These are phyloP conservation scores for Pichia insulana DNA, from an alignment of 805 yeast species.

Conservation along the genomic window DNA sequence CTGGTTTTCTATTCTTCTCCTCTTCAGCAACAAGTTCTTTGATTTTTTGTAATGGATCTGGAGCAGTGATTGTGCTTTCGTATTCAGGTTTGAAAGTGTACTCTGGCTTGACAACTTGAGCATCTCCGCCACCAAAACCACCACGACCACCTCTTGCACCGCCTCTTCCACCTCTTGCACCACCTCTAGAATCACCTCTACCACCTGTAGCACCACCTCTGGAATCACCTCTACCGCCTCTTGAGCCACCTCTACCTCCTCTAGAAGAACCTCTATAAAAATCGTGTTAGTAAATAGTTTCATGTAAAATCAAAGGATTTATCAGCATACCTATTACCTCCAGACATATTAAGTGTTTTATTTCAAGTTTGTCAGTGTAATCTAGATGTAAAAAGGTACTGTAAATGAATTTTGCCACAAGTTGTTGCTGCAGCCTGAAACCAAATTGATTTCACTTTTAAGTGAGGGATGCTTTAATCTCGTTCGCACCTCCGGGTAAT, in stretches of 20 bases:
- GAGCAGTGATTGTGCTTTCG: slow-evolving; percentile 10
- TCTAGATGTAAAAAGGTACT: not conserved
- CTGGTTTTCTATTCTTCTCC: slow-evolving; percentile 9
- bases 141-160: slow-evolving; percentile 10
- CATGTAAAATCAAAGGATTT: not conserved
- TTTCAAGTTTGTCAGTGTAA: not conserved
- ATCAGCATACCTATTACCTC: not conserved
- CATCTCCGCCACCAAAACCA: slow-evolving; percentile 13
- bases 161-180: slow-evolving; percentile 4
- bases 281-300: slow-evolving; percentile 2
- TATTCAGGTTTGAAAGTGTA: slow-evolving; percentile 15
- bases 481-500: too few species aligned
- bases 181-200: slow-evolving; percentile 16
- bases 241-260: slow-evolving; percentile 3
- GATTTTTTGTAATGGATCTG: slow-evolving; percentile 13
- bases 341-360: not conserved
- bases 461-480: too few species aligned
- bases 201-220: slow-evolving; percentile 9
- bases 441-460: too few species aligned
- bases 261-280: slow-evolving; percentile 3
- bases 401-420: too few species aligned
- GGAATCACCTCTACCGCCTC: slow-evolving; percentile 4
- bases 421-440: too few species aligned
- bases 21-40: slow-evolving; percentile 8
- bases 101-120: slow-evolving; percentile 15